A percentile compares a stretch with the other conserved stretches of the same genome.
phyloP scores from a whole-genome alignment of 1,139 yeast genomes.

The Suhomyces chickasaworum region DNA sequence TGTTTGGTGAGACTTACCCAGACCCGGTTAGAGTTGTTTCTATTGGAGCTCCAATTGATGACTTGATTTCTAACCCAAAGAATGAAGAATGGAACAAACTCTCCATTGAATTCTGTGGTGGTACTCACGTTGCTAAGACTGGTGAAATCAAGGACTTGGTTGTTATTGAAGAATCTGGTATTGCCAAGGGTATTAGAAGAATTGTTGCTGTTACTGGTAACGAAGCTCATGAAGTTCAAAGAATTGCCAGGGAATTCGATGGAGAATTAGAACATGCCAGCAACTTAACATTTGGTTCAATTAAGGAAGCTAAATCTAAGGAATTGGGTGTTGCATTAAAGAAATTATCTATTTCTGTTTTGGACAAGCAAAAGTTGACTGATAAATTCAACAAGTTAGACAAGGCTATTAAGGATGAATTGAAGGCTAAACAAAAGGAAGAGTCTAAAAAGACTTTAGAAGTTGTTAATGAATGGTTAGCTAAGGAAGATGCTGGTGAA shows the following conservation, averaged over 20 bases:
- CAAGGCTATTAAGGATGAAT: conserved; percentile 83
- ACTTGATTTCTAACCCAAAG: conserved; percentile 67
- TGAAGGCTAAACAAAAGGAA: conserved; percentile 83
- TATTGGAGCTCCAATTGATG: conserved; percentile 88
- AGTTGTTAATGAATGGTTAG: conserved; percentile 72
- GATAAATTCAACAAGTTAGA: conserved; percentile 77
- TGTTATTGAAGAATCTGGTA: conserved; percentile 91
- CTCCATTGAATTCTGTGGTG: conserved; percentile 98
- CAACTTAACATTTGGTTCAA: conserved; percentile 61
- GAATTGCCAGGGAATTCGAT: conserved; percentile 72
- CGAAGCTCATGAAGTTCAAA: conserved; percentile 88
- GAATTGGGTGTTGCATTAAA: conserved; percentile 83
- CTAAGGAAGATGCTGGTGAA: conserved; percentile 38
- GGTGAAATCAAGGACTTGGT: conserved; percentile 92
- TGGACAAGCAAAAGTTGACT: conserved; percentile 75
- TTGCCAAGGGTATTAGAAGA: conserved; percentile 98
- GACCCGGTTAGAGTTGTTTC: conserved; percentile 98
- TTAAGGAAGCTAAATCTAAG: conserved; percentile 78
- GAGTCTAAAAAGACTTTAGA: conserved; percentile 83
- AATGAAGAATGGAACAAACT: conserved; percentile 72
- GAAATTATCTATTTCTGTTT: conserved; percentile 77
- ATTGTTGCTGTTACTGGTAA: conserved; percentile 94
- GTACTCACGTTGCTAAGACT: conserved; percentile 92
- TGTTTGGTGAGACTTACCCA: conserved; percentile 97
- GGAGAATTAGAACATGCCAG: conserved; percentile 59